phyloP scores from a whole-genome alignment of 129 eudicot species.

The Ambrosia trifida region DNA sequence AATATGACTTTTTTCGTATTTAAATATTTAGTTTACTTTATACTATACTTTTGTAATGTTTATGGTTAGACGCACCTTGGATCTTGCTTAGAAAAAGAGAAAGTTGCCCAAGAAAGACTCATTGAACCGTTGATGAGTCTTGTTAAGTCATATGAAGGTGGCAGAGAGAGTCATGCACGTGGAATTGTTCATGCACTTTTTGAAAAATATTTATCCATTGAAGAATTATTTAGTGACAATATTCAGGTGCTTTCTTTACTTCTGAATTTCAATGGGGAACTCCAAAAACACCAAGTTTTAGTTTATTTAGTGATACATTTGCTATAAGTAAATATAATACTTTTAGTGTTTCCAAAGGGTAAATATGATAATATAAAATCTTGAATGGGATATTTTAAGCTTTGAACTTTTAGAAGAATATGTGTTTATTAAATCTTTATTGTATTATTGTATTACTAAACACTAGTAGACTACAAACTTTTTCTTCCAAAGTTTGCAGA shows the following conservation, averaged over 20 bases:
- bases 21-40: constrained; percentile 1
- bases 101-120: constrained; percentile 88
- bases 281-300: background rate
- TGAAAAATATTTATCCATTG: constrained; percentile 84
- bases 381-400: background rate
- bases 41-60: constrained; percentile 17
- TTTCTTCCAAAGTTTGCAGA: background rate
- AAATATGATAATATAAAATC: background rate
- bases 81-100: constrained; percentile 80
- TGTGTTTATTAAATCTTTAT: background rate
- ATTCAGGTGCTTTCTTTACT: constrained; percentile 56
- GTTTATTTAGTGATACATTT: background rate
- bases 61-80: constrained; percentile 63
- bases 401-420: background rate
- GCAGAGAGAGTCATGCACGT: constrained; percentile 98
- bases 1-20: background rate
- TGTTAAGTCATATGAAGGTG: constrained; percentile 96
- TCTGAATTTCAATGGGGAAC: too few species aligned
- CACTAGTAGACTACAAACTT: background rate
- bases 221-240: constrained; percentile 92
- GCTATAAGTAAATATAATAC: background rate
- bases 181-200: constrained; percentile 84
- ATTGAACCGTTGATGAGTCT: constrained; percentile 86
- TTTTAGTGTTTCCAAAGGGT: background rate
- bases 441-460: background rate